These are phyloP conservation scores for Thalassiosira mediterranea DNA, from an alignment of 352 stramenopile species.

Conservation along the genomic window DNA sequence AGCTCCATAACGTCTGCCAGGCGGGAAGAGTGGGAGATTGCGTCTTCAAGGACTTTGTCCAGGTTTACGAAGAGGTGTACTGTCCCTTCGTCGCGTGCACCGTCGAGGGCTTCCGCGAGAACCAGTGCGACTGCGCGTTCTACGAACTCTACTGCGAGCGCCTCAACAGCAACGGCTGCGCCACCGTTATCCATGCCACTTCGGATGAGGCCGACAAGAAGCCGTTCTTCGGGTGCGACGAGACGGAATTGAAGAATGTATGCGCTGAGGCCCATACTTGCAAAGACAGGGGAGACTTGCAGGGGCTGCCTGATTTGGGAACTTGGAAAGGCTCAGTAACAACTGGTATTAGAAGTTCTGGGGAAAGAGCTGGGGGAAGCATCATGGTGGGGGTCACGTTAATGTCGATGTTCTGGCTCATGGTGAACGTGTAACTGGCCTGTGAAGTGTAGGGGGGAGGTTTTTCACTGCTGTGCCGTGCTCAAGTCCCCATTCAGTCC, in stretches of 20 bases:
- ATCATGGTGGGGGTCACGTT: too few relatives aligned
- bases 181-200: neutral
- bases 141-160: conserved; percentile 48
- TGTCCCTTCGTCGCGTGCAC: conserved; percentile 42
- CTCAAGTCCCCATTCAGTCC: too few relatives aligned
- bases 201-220: conserved; percentile 33
- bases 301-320: conserved; percentile 37
- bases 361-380: too few relatives aligned
- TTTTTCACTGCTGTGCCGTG: too few relatives aligned
- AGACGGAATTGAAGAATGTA: conserved; percentile 26
- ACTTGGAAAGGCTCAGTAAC: conserved; percentile 35
- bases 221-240: conserved; percentile 53
- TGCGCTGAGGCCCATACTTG: conserved; percentile 39
- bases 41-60: conserved; percentile 41
- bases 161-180: conserved; percentile 29
- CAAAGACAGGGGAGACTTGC: conserved; percentile 44
- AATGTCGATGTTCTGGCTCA: too few relatives aligned
- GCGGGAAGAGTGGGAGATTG: conserved; percentile 32
- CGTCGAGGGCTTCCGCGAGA: conserved; percentile 38
- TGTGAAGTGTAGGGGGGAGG: too few relatives aligned
- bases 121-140: conserved; percentile 56
- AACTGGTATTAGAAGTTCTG: too few relatives aligned
- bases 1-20: conserved; percentile 44
- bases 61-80: conserved; percentile 44
- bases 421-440: too few relatives aligned